Evolutionary conservation across 2,329 filamentous ascomycete species (phyloP).

Genomic region (Colletotrichum echinochloae): DNA sequence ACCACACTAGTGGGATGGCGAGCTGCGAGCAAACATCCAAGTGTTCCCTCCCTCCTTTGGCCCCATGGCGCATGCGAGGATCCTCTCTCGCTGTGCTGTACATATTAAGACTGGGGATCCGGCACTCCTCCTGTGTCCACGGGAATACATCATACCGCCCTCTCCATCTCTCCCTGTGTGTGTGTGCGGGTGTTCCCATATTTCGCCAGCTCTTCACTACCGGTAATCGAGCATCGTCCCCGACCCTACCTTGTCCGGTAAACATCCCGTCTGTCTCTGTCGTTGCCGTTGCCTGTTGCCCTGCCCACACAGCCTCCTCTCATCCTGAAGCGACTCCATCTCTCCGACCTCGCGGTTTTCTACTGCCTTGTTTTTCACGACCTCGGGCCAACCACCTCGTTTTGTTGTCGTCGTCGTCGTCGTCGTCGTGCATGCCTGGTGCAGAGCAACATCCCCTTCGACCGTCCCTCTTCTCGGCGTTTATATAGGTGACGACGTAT

Average conservation of each 20-base stretch:
- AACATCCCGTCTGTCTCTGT: conserved; percentile 23
- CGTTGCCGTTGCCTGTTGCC: conserved; percentile 26
- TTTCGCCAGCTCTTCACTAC: neutral
- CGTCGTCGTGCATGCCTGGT: neutral
- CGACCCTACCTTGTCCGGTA: conserved; percentile 20
- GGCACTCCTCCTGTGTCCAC: conserved; percentile 20
- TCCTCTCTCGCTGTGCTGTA: conserved; percentile 25
- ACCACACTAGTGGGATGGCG: neutral
- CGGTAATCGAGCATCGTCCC: conserved; percentile 4
- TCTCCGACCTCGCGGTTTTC: conserved; percentile 16
- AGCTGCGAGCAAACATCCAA: neutral
- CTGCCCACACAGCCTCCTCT: conserved; percentile 23
- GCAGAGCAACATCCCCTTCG: neutral
- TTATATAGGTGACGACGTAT: conserved; percentile 5
- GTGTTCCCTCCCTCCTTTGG: conserved; percentile 21
- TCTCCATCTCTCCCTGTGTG: neutral
- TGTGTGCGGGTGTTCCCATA: neutral
- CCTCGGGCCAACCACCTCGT: conserved; percentile 28
- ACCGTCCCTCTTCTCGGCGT: neutral
- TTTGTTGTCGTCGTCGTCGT: neutral
- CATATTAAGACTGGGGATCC: conserved; percentile 40
- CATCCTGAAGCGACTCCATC: conserved; percentile 2
- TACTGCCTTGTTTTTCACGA: conserved; percentile 6
- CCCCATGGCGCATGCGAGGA: conserved; percentile 14
- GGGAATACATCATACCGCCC: conserved; percentile 13